Base-by-base conservation (phyloP, 208 protist species). In the Phytomonas sp. region DNA sequence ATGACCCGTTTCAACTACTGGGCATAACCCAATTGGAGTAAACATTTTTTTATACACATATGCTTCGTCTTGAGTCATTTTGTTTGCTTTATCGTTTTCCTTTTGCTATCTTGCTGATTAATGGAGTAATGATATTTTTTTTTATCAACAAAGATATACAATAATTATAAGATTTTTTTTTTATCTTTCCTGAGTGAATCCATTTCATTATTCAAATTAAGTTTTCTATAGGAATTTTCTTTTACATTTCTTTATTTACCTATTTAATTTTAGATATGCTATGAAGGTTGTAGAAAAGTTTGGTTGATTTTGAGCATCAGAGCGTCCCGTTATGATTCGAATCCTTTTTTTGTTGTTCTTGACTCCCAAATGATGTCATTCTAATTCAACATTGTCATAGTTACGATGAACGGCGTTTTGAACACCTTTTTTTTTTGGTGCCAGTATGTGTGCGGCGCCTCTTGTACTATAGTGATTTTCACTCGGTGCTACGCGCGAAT, bases 1-100 rank as follows among this genome's bases (percentile, higher is more conserved):
- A 93, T 62, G 84, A 93, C 67, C 80, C 80, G 19, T 89, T 87
- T 40, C 78, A 89, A 59, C 73, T 93, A 62, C 79, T 93, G 52
- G 78, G 80, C 33, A 69, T 87, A 26, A 73, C 78, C 32, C 75
- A 73, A 23, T 63, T 68, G n/a, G 36, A 72, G 4, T 49, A 49
- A 12, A 49, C 6, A 49, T 49, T 49, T 23, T 49, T 49, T 3
- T 49, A 37, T 49, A 49, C 19, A 19, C 19, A 12, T 45, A 34
- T 60, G 29, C 63, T 74, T 45, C 29, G 52, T 52, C 30, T 8
- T 19, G 56, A 23, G 29, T 37, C 59, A 69, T 12, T 64, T 37
- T 67, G 40, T 61, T 67, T 70, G 26, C 31, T 42, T 4, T 61
- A 61, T 70, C 26, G 29, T 42, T 7, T 72, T 16, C 34, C 29